Evolutionary conservation across 169 alveolate genomes (phyloP).

Genomic region (Babesia divergens): DNA sequence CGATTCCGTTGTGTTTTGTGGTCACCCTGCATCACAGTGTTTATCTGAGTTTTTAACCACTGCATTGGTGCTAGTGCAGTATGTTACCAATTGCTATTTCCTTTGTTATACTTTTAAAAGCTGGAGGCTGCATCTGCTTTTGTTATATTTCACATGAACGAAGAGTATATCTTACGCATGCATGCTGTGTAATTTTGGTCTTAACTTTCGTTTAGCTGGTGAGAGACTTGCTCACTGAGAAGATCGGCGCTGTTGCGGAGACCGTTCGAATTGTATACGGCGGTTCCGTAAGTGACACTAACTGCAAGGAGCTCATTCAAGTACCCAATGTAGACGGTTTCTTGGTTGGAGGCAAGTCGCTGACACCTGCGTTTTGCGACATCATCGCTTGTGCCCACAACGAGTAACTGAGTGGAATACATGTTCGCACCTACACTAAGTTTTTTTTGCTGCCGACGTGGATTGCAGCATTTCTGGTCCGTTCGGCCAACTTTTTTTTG

Average conservation of each 20-base stretch:
- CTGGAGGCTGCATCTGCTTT: background rate
- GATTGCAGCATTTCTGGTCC: no score
- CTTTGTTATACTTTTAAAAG: no score
- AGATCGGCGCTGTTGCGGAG: constrained; percentile 83
- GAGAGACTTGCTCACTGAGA: constrained; percentile 77
- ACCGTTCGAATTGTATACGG: constrained; percentile 95
- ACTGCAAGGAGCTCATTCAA: constrained; percentile 89
- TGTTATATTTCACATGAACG: background rate
- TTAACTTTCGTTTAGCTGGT: no score
- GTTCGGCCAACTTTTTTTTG: no score
- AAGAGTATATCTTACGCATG: no score
- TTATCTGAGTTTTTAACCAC: constrained; percentile 40
- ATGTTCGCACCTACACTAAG: no score
- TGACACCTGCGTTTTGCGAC: constrained; percentile 92
- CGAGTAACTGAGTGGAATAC: background rate
- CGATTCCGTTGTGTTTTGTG: background rate
- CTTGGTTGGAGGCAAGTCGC: constrained; percentile 98
- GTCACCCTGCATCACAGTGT: background rate
- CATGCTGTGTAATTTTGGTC: no score
- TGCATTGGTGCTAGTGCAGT: no score
- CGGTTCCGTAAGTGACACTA: constrained; percentile 95
- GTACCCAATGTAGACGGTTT: constrained; percentile 96
- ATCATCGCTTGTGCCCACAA: constrained; percentile 78
- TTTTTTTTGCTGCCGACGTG: no score
- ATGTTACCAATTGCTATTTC: no score